Base-by-base conservation (phyloP, 2,329 filamentous ascomycete species). In the Xylariales sp. region DNA sequence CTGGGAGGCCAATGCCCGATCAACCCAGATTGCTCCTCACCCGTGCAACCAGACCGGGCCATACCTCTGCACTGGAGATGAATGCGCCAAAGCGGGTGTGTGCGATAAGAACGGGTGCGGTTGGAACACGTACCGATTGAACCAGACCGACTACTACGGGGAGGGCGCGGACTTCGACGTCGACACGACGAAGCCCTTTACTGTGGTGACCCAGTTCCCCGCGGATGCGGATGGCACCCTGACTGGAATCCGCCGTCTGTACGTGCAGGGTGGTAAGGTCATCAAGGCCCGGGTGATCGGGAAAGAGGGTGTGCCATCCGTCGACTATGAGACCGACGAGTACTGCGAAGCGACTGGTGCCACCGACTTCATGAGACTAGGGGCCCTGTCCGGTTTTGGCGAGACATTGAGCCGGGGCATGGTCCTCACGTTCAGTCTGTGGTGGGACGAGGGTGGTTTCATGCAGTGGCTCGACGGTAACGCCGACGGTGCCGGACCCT, bases 391-490 rank as follows among this genome's bases (percentile, higher is more conserved):
- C 70, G 79, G 73, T 5, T 82, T 84, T 78, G 82, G 83, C 41
- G 79, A 82, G 43, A 79, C 82, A 4, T 73, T 85, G 70, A 74
- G 73, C 34, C 76, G 82, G 34, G 81, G 81, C 50, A 85, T 86
- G 84, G 83, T 85, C 0, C 75, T 86, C n/a, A 80, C 81, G 10
- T 80, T 87, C 71, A 81, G 78, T 69, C 80, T 88, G 53, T 87
- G 85, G 85, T 84, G 84, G 78, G 84, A 86, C 69, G 79, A 81
- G 12, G 76, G 80, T 16, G 78, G 79, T 28, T 82, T 81, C 68
- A 87, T 87, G 86, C 80, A 82, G 16, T 87, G 85, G 85, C 79
- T 87, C 34, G 85, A 87, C 68, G 80, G 83, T 65, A 81, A 78
- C 69, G 82, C 84, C 71, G 79, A 81, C 50, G 80, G 80, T 23